Evolutionary conservation across 2,329 filamentous ascomycete genomes (phyloP), one percentile per base, ranked within the genome.

Genomic region (Thermoascus crustaceus): DNA sequence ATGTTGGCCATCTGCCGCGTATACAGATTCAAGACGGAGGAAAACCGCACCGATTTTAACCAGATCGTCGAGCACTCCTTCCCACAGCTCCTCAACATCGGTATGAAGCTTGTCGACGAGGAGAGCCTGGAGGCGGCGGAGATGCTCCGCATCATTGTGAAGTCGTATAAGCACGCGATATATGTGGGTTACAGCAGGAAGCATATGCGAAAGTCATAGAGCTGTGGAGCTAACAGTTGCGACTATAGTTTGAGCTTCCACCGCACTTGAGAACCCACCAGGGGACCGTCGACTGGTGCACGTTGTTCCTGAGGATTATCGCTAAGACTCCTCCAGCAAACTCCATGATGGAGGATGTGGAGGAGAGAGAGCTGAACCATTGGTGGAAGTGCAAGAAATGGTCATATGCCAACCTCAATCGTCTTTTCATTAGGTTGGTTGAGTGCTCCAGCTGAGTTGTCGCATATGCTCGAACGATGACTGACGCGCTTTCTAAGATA

Each of bases 371-470:
- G 63, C 76, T 82, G 52, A 88, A 94, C 58, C 87, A 95, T 61
- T 98, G 91, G 89, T 98, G 89, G 89, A 98, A 96, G 71, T 85
- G 88, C 45, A 96, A 96, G 79, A 98, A 98, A 66, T 96, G 91
- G 91, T 84, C 89, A 9, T 98, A 95, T 63, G 94, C 91, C 54
- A 96, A 96, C 63, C 67, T 98, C 50, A 98, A 98, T 67, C 78
- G 91, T 43, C 76, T 98, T 11, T 98, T 91, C 56, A 88, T 96
- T 49, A 77, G 86, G 84, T 89, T 67, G 42, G 72, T 60, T 30
- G 4, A 18, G n/a, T n/a, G n/a, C n/a, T 10, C 23, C 16, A 14
- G 7, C 31, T 25, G 10, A 10, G 30, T 21, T 21, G 40, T 45
- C 35, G 52, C 34, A 23, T 23, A 29, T 37, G 6, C 7, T 5